Evolutionary conservation across 768 basidiomycete species (phyloP).

Genomic region (Mycena amicta): DNA sequence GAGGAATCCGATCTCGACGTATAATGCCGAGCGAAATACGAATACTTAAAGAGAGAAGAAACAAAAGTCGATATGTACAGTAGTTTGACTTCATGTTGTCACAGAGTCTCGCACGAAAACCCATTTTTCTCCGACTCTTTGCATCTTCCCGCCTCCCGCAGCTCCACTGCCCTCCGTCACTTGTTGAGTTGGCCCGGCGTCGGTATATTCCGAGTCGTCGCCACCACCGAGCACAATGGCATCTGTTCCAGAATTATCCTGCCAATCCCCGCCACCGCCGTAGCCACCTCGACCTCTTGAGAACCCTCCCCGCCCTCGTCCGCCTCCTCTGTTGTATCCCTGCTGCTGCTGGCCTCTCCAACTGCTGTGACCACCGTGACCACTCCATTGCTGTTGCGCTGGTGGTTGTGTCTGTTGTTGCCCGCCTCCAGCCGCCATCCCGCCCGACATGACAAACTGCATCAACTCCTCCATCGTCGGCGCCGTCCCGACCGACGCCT

Average conservation of each 20-base stretch:
- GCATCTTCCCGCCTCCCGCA: slow-evolving; percentile 57
- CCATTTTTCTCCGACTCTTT: slow-evolving; percentile 73
- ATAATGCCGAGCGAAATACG: too few relatives aligned
- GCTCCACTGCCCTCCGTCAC: slow-evolving; percentile 25
- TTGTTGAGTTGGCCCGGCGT: slow-evolving; percentile 13
- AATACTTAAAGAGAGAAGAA: slow-evolving; percentile 29
- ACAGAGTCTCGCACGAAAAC: slow-evolving; percentile 56
- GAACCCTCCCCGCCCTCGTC: slow-evolving; percentile 38
- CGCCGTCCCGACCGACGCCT: slow-evolving; percentile 61
- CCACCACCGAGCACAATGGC: slow-evolving; percentile 62
- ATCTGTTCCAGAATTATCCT: slow-evolving; percentile 41
- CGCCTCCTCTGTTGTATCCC: slow-evolving; percentile 35
- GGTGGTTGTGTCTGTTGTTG: slow-evolving; percentile 22
- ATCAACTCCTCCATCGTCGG: slow-evolving; percentile 79
- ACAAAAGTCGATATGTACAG: slow-evolving; percentile 24
- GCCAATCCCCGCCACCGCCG: slow-evolving; percentile 1
- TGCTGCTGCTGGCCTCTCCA: slow-evolving; percentile 12
- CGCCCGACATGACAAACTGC: slow-evolving; percentile 62
- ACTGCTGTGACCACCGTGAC: slow-evolving; percentile 11
- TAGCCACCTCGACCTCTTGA: slow-evolving; percentile 32
- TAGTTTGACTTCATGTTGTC: slow-evolving; percentile 19
- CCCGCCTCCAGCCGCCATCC: slow-evolving; percentile 20
- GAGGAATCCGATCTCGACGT: slow-evolving; percentile 45
- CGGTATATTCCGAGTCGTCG: slow-evolving; percentile 27
- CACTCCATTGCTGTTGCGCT: slow-evolving; percentile 23